phyloP scores from a whole-genome alignment of 331 rosid genomes.

The Acacia concinna region DNA sequence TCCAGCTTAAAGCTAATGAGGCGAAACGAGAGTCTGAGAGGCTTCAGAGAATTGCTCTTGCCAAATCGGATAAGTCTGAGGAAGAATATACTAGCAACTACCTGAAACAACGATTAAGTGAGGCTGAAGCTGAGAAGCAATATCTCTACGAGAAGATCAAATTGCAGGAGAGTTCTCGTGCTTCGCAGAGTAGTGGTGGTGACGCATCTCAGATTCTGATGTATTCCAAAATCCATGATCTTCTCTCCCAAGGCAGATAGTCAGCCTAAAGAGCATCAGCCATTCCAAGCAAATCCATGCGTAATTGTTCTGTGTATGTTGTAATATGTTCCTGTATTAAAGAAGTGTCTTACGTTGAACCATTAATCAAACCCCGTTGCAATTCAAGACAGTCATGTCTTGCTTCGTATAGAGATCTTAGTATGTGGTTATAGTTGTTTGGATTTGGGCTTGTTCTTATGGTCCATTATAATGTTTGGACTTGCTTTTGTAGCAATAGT shows the following conservation, averaged over 20 bases:
- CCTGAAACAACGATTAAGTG: constrained; percentile 80
- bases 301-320: constrained; percentile 25
- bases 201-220: constrained; percentile 77
- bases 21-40: constrained; percentile 95
- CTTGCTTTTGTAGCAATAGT: neutral
- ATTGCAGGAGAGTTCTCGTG: constrained; percentile 85
- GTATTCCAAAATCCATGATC: constrained; percentile 84
- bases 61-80: constrained; percentile 95
- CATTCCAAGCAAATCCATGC: constrained; percentile 56
- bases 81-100: constrained; percentile 91
- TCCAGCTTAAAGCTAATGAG: constrained; percentile 90
- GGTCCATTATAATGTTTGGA: constrained; percentile 6
- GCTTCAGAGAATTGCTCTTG: constrained; percentile 89
- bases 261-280: constrained; percentile 60
- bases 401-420: constrained; percentile 30
- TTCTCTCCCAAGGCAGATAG: constrained; percentile 68
- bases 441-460: constrained; percentile 29
- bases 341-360: constrained; percentile 28
- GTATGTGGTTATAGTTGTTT: constrained; percentile 27
- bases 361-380: constrained; percentile 31
- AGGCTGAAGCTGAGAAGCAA: constrained; percentile 98
- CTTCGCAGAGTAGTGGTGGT: constrained; percentile 68
- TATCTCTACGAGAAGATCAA: constrained; percentile 92
- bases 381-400: constrained; percentile 20
- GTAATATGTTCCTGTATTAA: constrained; percentile 18